These are phyloP conservation scores for Ambrosia trifida DNA, from an alignment of 129 eudicot genomes.

Conservation along the genomic window DNA sequence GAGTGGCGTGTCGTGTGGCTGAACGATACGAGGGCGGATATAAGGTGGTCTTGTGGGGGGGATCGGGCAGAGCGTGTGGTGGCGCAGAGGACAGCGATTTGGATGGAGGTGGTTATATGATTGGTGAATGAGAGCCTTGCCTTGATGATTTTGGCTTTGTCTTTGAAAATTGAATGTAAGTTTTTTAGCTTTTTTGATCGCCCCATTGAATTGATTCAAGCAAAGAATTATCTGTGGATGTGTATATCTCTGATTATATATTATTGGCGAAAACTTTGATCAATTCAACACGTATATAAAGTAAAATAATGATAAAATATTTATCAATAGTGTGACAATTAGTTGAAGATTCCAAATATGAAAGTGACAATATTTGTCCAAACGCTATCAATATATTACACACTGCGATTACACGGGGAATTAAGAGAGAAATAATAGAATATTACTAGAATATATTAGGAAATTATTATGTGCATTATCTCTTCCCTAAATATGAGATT, in stretches of 20 bases:
- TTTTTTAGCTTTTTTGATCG: conserved; percentile 33
- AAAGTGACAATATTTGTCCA: conserved; percentile 3
- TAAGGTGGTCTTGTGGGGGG: conserved; percentile 48
- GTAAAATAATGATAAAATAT: neutral
- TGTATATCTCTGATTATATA: conserved; percentile 2
- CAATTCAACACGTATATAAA: neutral
- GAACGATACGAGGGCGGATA: conserved; percentile 46
- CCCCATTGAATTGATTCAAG: conserved; percentile 29
- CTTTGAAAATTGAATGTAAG: conserved; percentile 48
- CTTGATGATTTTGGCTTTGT: conserved; percentile 64
- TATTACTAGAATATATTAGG: too few species aligned
- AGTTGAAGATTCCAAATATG: neutral
- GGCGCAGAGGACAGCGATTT: conserved; percentile 56
- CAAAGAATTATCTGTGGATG: neutral
- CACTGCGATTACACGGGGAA: conserved; percentile 31
- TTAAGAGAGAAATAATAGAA: too few species aligned
- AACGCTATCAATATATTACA: conserved; percentile 20
- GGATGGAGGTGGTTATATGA: conserved; percentile 45
- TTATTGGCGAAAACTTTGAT: neutral
- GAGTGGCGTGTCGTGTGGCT: conserved; percentile 44
- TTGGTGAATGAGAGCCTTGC: conserved; percentile 44
- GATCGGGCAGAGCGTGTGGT: conserved; percentile 48
- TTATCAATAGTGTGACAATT: neutral
- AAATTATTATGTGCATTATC: too few species aligned
- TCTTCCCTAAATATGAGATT: too few species aligned